A percentile compares a stretch with the other conserved stretches of the same genome.
phyloP scores from a whole-genome alignment of 202 grass and related monocot genomes.

The Bolboschoenoplectus hybrid region DNA sequence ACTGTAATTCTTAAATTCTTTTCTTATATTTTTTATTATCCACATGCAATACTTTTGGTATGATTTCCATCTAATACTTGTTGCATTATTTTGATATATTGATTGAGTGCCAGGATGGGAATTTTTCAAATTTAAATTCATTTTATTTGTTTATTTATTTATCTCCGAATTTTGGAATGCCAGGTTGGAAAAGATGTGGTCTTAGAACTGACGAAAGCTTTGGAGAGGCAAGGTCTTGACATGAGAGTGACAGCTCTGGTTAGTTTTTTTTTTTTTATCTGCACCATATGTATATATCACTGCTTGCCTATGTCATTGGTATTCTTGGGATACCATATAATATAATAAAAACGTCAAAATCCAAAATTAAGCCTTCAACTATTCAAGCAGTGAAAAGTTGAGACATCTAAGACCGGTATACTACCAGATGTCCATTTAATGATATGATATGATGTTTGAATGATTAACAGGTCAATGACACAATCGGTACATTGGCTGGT shows the following conservation, averaged over 20 bases:
- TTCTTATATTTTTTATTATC: slow-evolving; percentile 6
- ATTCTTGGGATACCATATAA: background rate
- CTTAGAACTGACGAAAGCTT: slow-evolving; percentile 72
- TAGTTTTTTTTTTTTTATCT: slow-evolving; percentile 29
- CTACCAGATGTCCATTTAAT: background rate
- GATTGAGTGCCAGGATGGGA: background rate
- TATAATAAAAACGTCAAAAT: background rate
- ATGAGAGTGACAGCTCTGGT: slow-evolving; percentile 95
- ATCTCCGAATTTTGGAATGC: slow-evolving; percentile 37
- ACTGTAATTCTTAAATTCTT: slow-evolving; percentile 55
- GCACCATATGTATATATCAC: no score
- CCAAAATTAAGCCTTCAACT: background rate
- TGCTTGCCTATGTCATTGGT: slow-evolving; percentile 9
- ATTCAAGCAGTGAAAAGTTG: background rate
- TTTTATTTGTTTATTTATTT: slow-evolving; percentile 26
- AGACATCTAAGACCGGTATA: slow-evolving; percentile 2
- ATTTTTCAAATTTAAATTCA: background rate
- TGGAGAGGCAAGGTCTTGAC: slow-evolving; percentile 89
- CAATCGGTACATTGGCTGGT: slow-evolving; percentile 91
- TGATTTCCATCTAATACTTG: background rate
- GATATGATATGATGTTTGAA: background rate
- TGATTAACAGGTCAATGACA: slow-evolving; percentile 86
- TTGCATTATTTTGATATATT: slow-evolving; percentile 21
- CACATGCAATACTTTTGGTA: background rate
- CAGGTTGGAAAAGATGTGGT: slow-evolving; percentile 96